Percentiles rank a stretch among this genome's conserved stretches.
phyloP scores from a whole-genome alignment of 805 yeast genomes.

The Starmerella floris region DNA sequence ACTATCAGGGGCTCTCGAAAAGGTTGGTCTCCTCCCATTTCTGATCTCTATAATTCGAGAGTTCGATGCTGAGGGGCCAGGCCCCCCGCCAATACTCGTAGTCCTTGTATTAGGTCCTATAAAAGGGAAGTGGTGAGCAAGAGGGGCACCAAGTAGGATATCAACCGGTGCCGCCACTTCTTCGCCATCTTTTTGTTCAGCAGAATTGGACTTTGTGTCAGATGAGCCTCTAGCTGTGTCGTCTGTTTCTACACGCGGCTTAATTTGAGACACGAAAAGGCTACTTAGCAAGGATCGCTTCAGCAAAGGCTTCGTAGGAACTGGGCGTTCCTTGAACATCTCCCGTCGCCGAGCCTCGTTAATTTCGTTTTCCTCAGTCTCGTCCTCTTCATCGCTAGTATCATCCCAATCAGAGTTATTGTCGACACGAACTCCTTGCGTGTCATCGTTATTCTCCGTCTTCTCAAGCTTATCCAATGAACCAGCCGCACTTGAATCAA shows the following conservation, averaged over 20 bases:
- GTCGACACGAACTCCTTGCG: constrained; percentile 6
- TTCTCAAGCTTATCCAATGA: constrained; percentile 12
- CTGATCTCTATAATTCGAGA: no score
- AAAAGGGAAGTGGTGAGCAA: constrained; percentile 15
- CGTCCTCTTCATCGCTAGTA: constrained; percentile 9
- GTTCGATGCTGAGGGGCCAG: no score
- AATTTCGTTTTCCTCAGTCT: constrained; percentile 19
- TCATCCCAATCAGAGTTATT: constrained; percentile 19
- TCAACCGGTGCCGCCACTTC: constrained; percentile 14
- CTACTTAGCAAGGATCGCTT: constrained; percentile 31
- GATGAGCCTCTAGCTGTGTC: neutral
- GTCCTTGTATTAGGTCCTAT: neutral
- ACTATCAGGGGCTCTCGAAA: neutral
- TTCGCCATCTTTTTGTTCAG: neutral
- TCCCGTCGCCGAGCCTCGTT: constrained; percentile 22
- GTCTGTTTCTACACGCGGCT: no score
- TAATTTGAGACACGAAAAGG: constrained; percentile 21
- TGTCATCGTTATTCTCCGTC: neutral
- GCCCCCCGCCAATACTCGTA: no score
- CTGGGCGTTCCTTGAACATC: constrained; percentile 24
- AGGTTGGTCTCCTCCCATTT: no score
- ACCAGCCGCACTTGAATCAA: constrained; percentile 15
- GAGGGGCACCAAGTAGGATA: constrained; percentile 14
- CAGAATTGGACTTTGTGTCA: neutral
- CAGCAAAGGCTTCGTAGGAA: constrained; percentile 23